phyloP scores from a whole-genome alignment of 768 basidiomycete species.

The Kwoniella europaea region DNA sequence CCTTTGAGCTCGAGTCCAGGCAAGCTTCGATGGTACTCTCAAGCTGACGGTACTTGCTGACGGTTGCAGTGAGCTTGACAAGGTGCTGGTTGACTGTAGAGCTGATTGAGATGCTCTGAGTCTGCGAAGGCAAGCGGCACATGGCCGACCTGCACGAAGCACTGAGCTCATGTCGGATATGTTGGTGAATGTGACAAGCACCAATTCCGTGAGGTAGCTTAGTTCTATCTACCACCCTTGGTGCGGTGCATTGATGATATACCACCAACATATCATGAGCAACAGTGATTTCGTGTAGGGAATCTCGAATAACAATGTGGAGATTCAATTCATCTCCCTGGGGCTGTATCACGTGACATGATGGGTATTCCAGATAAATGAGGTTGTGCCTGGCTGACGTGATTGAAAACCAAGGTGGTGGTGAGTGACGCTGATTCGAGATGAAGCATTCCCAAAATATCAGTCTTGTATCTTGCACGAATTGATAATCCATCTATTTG shows the following conservation, averaged over 20 bases:
- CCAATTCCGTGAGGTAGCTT: too few relatives aligned
- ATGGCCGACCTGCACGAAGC: constrained; percentile 9
- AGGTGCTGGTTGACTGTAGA: background rate
- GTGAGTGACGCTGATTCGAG: background rate
- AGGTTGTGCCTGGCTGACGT: constrained; percentile 20
- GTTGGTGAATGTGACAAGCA: too few relatives aligned
- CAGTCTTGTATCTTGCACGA: background rate
- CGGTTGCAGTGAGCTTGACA: background rate
- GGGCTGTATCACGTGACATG: background rate
- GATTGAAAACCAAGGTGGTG: background rate
- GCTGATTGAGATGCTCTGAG: constrained; percentile 4
- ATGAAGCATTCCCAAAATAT: background rate
- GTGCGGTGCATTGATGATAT: too few relatives aligned
- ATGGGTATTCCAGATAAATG: constrained; percentile 15
- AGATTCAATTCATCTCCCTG: background rate
- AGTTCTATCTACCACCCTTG: too few relatives aligned
- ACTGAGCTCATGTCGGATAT: constrained; percentile 6
- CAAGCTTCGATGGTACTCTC: background rate
- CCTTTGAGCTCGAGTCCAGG: background rate
- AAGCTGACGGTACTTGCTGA: background rate
- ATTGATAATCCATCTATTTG: background rate
- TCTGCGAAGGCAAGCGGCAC: constrained; percentile 18
- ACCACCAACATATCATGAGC: background rate
- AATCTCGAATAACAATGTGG: constrained; percentile 3
- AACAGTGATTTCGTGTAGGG: background rate